phyloP scores from a whole-genome alignment of 331 rosid genomes.

The Phaseolus coccineus region DNA sequence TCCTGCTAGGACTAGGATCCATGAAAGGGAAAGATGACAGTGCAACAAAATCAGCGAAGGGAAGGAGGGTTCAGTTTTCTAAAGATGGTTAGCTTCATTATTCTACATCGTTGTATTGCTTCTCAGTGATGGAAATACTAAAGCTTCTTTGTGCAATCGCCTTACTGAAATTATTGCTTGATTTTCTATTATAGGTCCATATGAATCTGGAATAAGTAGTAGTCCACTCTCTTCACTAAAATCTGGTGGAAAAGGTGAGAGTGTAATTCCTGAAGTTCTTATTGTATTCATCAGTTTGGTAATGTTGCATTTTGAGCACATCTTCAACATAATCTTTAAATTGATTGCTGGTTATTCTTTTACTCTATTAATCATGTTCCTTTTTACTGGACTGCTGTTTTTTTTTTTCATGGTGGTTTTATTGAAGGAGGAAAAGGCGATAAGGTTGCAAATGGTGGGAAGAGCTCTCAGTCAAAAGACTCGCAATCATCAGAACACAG shows the following conservation, averaged over 20 bases:
- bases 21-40: constrained; percentile 81
- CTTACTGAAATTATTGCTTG: constrained; percentile 37
- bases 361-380: constrained; percentile 3
- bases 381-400: constrained; percentile 17
- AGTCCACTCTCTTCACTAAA: constrained; percentile 35
- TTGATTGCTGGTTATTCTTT: constrained; percentile 23
- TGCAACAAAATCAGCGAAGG: constrained; percentile 66
- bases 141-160: constrained; percentile 20
- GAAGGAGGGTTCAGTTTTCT: constrained; percentile 80
- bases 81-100: constrained; percentile 60
- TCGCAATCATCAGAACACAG: constrained; percentile 60
- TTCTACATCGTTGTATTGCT: constrained; percentile 36
- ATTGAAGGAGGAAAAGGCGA: constrained; percentile 70
- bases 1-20: constrained; percentile 56
- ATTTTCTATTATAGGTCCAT: constrained; percentile 43
- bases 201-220: constrained; percentile 46
- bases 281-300: constrained; percentile 32
- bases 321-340: constrained; percentile 14
- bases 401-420: constrained; percentile 47
- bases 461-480: constrained; percentile 53
- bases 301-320: constrained; percentile 28
- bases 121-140: constrained; percentile 26
- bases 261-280: constrained; percentile 51
- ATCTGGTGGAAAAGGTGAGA: constrained; percentile 57
- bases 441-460: constrained; percentile 57